Evolutionary conservation across 2,329 filamentous ascomycete genomes (phyloP), one percentile per base, ranked within the genome.

Genomic region (Botryotinia convoluta): DNA sequence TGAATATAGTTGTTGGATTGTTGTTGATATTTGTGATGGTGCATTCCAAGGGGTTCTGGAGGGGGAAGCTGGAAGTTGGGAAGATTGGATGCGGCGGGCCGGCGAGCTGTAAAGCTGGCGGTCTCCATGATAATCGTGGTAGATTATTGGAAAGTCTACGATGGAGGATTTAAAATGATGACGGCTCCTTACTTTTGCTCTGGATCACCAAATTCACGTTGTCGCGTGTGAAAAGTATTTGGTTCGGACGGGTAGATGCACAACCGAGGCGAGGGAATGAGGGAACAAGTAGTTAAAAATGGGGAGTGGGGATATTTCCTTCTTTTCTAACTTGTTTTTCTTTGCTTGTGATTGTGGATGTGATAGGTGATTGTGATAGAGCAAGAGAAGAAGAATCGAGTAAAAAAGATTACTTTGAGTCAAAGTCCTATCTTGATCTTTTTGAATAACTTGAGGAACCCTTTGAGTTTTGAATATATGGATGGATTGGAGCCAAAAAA

Each of bases 61-160:
- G 91, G 89, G 76, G 89, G 89, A 69, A 93, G 87, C 79, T 92
- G 89, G 80, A 93, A 93, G 77, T 84, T 87, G 73, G 91, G 91
- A 75, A 94, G 86, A 78, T 88, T 87, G 73, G 88, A 89, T 75
- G 91, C 89, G 79, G 91, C 91, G 80, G 90, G 88, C 82, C 92
- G 89, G 79, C 92, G 88, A 82, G 90, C 87, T 77, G 90, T 89
- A 81, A 94, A 90, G 84, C 91, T 92, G 78, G 88, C 86, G 79
- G 86, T 84, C 82, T 86, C 86, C 84, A 91, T 87, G 81, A 84
- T 77, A 32, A 39, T 64, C 72, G 72, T 78, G 76, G 67, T 76
- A 72, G 72, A 76, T 63, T 62, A 62, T 74, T 84, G 76, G 69
- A 74, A 77, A 77, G 75, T 76, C 76, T 74, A 78, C 74, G 75